A percentile compares a stretch with the other conserved stretches of the same genome.
Conservation (phyloP, 2,329 filamentous ascomycete genomes). For the Venturiaceae sp. region DNA sequence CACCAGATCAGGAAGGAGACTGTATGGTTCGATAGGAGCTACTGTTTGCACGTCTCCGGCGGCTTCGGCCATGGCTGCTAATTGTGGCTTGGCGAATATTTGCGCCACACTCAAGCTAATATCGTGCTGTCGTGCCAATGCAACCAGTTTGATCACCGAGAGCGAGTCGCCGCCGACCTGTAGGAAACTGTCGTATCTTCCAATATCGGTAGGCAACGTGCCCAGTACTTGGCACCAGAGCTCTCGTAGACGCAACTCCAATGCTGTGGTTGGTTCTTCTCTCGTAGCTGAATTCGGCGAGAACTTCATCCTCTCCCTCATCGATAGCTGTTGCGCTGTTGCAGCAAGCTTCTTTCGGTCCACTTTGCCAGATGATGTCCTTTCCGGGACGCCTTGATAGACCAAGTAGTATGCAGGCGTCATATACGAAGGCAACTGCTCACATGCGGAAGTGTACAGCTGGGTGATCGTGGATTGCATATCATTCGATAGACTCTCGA, state of each 20-base stretch:
- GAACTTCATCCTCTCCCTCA: background rate
- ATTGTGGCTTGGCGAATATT: conserved; percentile 21
- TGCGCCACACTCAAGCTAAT: conserved; percentile 30
- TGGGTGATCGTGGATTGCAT: too few relatives aligned
- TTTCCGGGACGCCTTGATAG: too few relatives aligned
- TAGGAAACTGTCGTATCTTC: conserved; percentile 29
- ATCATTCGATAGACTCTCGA: too few relatives aligned
- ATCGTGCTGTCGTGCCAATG: conserved; percentile 23
- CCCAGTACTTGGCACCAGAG: background rate
- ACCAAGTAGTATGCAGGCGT: too few relatives aligned
- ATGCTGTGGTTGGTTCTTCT: too few relatives aligned
- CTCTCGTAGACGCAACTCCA: too few relatives aligned
- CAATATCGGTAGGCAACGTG: background rate
- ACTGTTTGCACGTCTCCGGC: background rate
- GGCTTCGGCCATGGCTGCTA: background rate
- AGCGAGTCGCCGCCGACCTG: conserved; percentile 37
- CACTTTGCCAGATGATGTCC: background rate
- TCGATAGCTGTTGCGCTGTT: background rate
- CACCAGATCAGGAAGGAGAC: background rate
- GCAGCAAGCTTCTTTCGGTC: background rate
- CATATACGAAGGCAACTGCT: too few relatives aligned
- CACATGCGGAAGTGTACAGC: too few relatives aligned
- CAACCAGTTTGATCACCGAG: conserved; percentile 33
- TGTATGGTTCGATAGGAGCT: background rate
- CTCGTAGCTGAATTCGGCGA: too few relatives aligned